Percentiles rank a stretch among this genome's conserved stretches.
These are phyloP conservation scores for Pascua guehoae DNA, from an alignment of 1,284 basidiomycete genomes.

Conservation along the genomic window DNA sequence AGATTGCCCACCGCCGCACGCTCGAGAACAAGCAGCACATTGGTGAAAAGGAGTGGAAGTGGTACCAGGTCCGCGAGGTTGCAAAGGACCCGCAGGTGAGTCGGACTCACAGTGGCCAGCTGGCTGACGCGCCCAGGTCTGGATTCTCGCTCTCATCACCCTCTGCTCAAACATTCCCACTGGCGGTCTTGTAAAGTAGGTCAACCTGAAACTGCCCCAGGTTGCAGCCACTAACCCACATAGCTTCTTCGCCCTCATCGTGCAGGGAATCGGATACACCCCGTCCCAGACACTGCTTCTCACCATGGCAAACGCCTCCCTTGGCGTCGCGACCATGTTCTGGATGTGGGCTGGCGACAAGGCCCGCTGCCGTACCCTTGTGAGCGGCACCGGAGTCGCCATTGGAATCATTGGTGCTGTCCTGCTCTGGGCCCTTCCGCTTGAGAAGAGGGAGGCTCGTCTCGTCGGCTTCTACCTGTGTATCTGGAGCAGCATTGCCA, in stretches of 20 bases:
- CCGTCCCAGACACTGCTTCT: slow-evolving; percentile 14
- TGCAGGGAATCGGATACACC: slow-evolving; percentile 19
- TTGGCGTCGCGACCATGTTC: slow-evolving; percentile 13
- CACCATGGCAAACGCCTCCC: slow-evolving; percentile 15
- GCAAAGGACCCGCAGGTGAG: slow-evolving; percentile 17
- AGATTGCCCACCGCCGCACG: slow-evolving; percentile 26
- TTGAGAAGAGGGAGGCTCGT: not conserved
- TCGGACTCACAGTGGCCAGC: no score
- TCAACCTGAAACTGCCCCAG: no score
- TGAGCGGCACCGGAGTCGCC: slow-evolving; percentile 6
- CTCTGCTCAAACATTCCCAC: slow-evolving; percentile 14
- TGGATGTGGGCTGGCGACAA: slow-evolving; percentile 18
- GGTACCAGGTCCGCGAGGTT: slow-evolving; percentile 28
- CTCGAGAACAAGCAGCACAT: slow-evolving; percentile 41
- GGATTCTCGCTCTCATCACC: slow-evolving; percentile 2
- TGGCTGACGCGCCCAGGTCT: not conserved
- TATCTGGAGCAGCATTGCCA: not conserved
- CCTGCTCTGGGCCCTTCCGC: slow-evolving; percentile 18
- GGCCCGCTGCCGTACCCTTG: slow-evolving; percentile 8
- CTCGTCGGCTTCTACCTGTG: slow-evolving; percentile 10
- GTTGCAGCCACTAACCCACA: not conserved
- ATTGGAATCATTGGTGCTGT: slow-evolving; percentile 16
- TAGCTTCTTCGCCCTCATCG: slow-evolving; percentile 23
- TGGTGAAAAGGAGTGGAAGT: slow-evolving; percentile 23
- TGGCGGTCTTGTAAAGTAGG: slow-evolving; percentile 18